phyloP scores from a whole-genome alignment of 805 yeast genomes.

The Saccharomycopsis olivae region DNA sequence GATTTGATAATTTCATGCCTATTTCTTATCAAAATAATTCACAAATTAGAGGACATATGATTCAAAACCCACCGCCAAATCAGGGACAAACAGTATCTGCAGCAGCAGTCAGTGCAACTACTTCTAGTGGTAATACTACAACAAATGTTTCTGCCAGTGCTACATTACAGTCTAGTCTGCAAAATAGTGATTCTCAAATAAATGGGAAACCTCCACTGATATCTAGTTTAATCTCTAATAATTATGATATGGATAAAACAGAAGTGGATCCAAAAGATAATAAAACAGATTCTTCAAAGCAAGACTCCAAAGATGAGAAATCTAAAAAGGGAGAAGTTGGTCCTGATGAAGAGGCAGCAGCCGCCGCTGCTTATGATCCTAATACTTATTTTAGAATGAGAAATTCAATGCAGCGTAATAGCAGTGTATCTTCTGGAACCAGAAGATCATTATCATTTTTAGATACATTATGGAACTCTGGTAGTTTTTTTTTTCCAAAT shows the following conservation, averaged over 20 bases:
- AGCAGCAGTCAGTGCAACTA: neutral
- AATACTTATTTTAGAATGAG: too few relatives aligned
- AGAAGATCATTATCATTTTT: constrained; percentile 13
- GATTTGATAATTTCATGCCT: neutral
- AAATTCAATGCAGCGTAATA: constrained; percentile 6
- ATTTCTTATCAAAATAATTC: neutral
- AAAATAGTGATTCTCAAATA: neutral
- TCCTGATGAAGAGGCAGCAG: too few relatives aligned
- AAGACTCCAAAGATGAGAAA: too few relatives aligned
- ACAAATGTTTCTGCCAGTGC: neutral
- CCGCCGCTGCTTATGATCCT: too few relatives aligned
- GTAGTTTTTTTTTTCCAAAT: neutral
- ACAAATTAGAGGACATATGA: neutral
- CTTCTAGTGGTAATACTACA: neutral
- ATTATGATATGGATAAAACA: neutral
- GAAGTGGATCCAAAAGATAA: neutral
- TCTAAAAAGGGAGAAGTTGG: too few relatives aligned
- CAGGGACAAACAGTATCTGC: neutral
- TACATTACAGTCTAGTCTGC: neutral
- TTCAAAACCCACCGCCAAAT: neutral
- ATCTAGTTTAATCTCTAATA: neutral
- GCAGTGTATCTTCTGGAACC: constrained; percentile 6
- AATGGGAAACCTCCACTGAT: neutral
- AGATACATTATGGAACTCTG: constrained; percentile 5
- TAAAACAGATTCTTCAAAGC: too few relatives aligned